Evolutionary conservation across 1,284 basidiomycete genomes (phyloP).

Genomic region (Boletellus deceptivus): DNA sequence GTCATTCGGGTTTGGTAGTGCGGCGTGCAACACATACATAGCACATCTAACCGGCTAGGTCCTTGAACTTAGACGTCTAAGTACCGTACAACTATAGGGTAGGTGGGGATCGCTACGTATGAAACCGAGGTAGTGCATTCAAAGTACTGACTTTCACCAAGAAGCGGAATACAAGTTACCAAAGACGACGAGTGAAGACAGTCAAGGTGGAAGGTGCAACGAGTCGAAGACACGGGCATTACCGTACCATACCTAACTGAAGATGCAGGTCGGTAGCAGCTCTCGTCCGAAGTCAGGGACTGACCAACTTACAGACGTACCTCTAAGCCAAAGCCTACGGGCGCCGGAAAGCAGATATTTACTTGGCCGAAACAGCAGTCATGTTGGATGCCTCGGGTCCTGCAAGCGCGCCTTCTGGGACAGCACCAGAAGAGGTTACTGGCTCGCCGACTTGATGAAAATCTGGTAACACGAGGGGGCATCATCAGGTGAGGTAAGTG

Average conservation of each 20-base stretch:
- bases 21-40: neutral
- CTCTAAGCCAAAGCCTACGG: conserved; percentile 5
- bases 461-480: conserved; percentile 41
- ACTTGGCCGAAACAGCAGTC: conserved; percentile 17
- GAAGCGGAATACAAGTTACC: conserved; percentile 10
- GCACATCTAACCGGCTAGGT: conserved; percentile 15
- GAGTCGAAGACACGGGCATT: conserved; percentile 8
- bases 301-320: conserved; percentile 16
- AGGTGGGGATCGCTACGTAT: conserved; percentile 5
- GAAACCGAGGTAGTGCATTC: conserved; percentile 10
- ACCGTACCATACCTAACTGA: conserved; percentile 17
- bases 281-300: conserved; percentile 2
- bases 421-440: conserved; percentile 35
- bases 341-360: conserved; percentile 1
- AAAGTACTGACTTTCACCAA: conserved; percentile 6
- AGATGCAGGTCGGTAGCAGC: conserved; percentile 7
- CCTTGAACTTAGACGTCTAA: conserved; percentile 13
- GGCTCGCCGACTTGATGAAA: conserved; percentile 74
- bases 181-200: conserved; percentile 6
- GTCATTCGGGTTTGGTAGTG: no score
- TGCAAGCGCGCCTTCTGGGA: conserved; percentile 65
- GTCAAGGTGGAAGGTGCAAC: conserved; percentile 6
- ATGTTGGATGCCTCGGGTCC: conserved; percentile 45
- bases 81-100: conserved; percentile 11
- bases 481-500: conserved; percentile 7